Evolutionary conservation across 306 rosid genomes (phyloP), one percentile per base, ranked within the genome.

Genomic region (Amphicarpaea edgeworthii): DNA sequence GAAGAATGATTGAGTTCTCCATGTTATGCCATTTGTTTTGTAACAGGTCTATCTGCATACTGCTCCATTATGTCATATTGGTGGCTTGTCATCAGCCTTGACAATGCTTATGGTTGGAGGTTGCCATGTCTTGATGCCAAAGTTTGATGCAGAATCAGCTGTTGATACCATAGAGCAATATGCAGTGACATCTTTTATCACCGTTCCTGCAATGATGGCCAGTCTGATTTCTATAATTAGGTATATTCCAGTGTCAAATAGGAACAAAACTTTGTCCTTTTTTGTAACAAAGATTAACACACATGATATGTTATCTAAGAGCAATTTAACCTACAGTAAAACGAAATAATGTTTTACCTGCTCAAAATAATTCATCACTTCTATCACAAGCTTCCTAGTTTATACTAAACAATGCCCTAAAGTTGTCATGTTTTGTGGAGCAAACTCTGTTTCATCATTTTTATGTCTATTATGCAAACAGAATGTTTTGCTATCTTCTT

Each of bases 141-240:
- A 89, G 84, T 92, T 92, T 57, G 92, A 86, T 47, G 90, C 92
- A 9, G 72, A 86, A 68, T 83, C 74, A 68, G 91, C 93, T 17
- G 26, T 86, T 34, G 84, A 63, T 34, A 89, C 90, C 81, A 85
- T 87, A 64, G 86, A 84, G 28, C 85, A 40, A 66, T 72, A 86
- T 70, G 4, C 54, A 17, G 97, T 95, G 74, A 89, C 98, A 70
- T 86, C 97, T 84, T 82, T 92, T 42, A 95, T 95, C 82, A 89
- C 97, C 12, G 98, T 95, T 70, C 97, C 98, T 47, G 91, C 97
- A 68, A 92, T 95, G 47, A 90, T 95, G 96, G 85, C 91, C 42
- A 85, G 89, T 75, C 26, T 95, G 58, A 79, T 86, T 70, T 68
- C 84, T 51, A 38, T 80, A 15, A 20, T 88, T 81, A 88, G 97